A percentile compares a stretch with the other conserved stretches of the same genome.
Evolutionary conservation across 352 stramenopile species (phyloP).

Genomic region (Halophytophthora polymorphica): DNA sequence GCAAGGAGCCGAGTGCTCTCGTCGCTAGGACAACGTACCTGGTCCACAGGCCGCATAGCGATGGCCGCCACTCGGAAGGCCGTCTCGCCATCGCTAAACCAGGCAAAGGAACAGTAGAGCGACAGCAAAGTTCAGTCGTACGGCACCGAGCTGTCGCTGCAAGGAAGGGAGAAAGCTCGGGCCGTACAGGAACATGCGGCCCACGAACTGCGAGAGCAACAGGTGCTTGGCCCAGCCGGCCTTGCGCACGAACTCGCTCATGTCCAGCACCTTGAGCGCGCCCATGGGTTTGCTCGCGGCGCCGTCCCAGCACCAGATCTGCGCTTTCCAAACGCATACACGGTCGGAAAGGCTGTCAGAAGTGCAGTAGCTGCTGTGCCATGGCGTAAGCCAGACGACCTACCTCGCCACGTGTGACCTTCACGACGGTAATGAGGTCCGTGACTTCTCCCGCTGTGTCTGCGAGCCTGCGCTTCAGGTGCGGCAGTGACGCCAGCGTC

Average conservation of each 20-base stretch:
- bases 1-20: neutral
- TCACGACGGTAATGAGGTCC: slow-evolving; percentile 71
- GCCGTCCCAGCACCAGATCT: slow-evolving; percentile 74
- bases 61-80: slow-evolving; percentile 47
- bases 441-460: slow-evolving; percentile 47
- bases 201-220: slow-evolving; percentile 73
- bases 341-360: slow-evolving; percentile 2
- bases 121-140: neutral
- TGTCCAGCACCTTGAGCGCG: slow-evolving; percentile 53
- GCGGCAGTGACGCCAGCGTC: slow-evolving; percentile 31
- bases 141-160: neutral
- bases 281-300: slow-evolving; percentile 33
- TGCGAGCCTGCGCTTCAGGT: slow-evolving; percentile 45
- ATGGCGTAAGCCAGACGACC: too few relatives aligned
- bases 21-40: slow-evolving; percentile 22
- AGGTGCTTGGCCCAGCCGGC: slow-evolving; percentile 63
- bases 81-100: slow-evolving; percentile 37
- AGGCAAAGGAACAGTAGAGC: neutral
- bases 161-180: neutral
- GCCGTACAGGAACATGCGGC: slow-evolving; percentile 55
- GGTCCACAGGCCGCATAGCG: slow-evolving; percentile 42
- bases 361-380: neutral
- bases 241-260: slow-evolving; percentile 78
- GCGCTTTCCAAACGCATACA: neutral
- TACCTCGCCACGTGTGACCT: slow-evolving; percentile 70